Evolutionary conservation across 331 rosid species (phyloP).

Genomic region (Quercus phellos): DNA sequence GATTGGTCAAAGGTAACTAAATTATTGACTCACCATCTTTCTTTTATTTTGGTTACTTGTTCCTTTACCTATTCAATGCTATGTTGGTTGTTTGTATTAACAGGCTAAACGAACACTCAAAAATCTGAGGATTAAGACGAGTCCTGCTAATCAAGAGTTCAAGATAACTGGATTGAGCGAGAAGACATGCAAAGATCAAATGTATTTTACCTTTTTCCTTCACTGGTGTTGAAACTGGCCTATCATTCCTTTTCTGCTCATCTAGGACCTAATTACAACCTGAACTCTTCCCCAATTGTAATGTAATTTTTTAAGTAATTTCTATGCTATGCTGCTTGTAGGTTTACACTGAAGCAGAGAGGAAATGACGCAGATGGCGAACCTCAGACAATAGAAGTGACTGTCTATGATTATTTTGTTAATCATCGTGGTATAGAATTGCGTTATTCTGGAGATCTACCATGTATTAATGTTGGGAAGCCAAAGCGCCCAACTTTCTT

Average conservation of each 20-base stretch:
- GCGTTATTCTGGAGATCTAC: constrained; percentile 60
- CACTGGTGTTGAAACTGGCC: not conserved
- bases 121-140: constrained; percentile 65
- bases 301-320: not conserved
- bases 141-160: constrained; percentile 65
- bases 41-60: not conserved
- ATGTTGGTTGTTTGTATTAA: not conserved
- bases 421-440: constrained; percentile 51
- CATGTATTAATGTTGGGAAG: constrained; percentile 90
- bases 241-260: not conserved
- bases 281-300: not conserved
- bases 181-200: constrained; percentile 61
- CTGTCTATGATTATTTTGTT: constrained; percentile 80
- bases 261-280: not conserved
- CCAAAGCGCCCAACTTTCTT: constrained; percentile 81
- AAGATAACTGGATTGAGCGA: constrained; percentile 90
- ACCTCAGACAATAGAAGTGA: constrained; percentile 37
- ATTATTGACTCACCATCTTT: not conserved
- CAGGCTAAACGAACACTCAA: constrained; percentile 79
- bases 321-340: constrained; percentile 5
- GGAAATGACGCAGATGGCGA: constrained; percentile 38
- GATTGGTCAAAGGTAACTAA: constrained; percentile 80
- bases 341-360: constrained; percentile 60
- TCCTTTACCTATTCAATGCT: not conserved
- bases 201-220: constrained; percentile 21